Conservation (phyloP, 2,329 filamentous ascomycete genomes). For the Colletotrichum chrysophilum region DNA sequence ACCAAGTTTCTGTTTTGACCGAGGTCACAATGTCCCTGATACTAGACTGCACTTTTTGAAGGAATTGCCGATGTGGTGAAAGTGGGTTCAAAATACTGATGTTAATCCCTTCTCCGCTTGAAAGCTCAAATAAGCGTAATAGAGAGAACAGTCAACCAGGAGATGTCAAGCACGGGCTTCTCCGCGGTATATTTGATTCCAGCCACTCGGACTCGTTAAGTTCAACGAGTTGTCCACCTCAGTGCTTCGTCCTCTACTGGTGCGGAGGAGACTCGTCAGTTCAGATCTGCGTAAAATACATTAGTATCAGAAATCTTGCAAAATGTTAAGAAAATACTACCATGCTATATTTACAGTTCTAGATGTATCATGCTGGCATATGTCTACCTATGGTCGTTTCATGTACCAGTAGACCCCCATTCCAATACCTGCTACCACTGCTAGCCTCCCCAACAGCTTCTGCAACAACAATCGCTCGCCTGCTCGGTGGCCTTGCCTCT, state of each 20-base stretch:
- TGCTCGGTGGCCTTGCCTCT: not conserved
- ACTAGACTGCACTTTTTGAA: not conserved
- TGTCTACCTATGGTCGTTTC: not conserved
- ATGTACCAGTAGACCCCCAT: not conserved
- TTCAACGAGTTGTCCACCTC: not conserved
- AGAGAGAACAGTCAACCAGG: not conserved
- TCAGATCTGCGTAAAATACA: not conserved
- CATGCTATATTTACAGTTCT: not conserved
- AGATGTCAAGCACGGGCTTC: not conserved
- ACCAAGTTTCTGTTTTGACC: not conserved
- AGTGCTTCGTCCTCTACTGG: not conserved
- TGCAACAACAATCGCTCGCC: not conserved
- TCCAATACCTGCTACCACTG: not conserved
- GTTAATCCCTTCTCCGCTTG: accelerated
- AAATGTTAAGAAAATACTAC: no score
- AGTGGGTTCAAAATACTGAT: accelerated
- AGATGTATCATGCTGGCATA: not conserved
- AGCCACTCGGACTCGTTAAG: not conserved
- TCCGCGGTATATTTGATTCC: not conserved
- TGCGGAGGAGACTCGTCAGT: accelerated
- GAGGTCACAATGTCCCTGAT: not conserved
- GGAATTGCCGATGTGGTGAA: not conserved
- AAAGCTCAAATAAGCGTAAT: not conserved
- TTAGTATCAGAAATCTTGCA: no score
- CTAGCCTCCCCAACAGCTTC: not conserved